Base-by-base conservation (phyloP, 202 grass and related monocot genomes). In the Setaria italica region DNA sequence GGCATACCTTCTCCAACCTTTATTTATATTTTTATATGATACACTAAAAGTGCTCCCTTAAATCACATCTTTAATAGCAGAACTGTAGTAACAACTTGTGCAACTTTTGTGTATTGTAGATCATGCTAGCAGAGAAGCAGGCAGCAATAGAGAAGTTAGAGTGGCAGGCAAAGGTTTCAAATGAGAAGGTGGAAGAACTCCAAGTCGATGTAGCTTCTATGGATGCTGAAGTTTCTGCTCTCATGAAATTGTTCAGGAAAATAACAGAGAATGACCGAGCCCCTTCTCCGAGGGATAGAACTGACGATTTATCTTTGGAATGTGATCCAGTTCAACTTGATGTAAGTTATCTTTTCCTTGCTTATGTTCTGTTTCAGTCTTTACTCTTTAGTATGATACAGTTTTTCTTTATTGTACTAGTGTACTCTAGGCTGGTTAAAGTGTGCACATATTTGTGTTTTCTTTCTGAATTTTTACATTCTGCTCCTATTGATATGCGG, bases 111-210 rank as follows among this genome's bases (percentile, higher is more conserved):
- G 78, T 72, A 9, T 39, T 90, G 43, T 75, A 99, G 97, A 93
- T 99, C 72, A 86, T 87, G 77, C 82, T 99, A 83, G 97, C 97
- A 74, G 97, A 99, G 59, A 99, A 99, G 70, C 97, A 97, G 87
- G 97, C 94, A 32, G 68, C 87, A 62, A 64, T 97, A 56, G 94
- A 99, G 78, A 94, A 92, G 78, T 77, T 97, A 83, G 89, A 94
- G 79, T 99, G 94, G 94, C 92, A 94, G 62, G 90, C 87, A 62
- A 96, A 89, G 56, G 72, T 94, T 30, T 94, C 97, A 12, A 94
- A 71, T 81, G 87, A 81, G 20, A 99, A 91, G 73, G 90, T 94
- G 60, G 89, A 97, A 80, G 90, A 97, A 82, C 92, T 99, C 45
- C 68, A 97, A 91, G 94, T 88, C 14, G 83, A 99, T 89, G 89